These are phyloP conservation scores for Claviceps quebecensis DNA, from an alignment of 2,329 filamentous ascomycete species.

Conservation along the genomic window DNA sequence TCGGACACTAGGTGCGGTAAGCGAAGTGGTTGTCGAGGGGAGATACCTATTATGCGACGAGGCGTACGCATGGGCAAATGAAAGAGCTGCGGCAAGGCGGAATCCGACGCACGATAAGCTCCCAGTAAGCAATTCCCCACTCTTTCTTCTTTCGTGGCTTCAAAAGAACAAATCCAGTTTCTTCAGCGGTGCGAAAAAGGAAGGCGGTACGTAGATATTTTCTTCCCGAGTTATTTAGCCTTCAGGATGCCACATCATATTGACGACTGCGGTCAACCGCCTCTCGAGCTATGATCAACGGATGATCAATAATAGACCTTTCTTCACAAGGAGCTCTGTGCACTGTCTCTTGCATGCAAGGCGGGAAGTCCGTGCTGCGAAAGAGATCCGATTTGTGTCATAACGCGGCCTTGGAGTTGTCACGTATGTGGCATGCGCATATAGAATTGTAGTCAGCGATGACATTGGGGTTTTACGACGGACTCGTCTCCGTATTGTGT, in stretches of 20 bases:
- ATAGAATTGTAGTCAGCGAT: not conserved
- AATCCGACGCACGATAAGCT: not conserved
- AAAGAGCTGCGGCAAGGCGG: not conserved
- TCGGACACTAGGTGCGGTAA: not conserved
- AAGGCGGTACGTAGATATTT: not conserved
- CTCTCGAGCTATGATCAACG: not conserved
- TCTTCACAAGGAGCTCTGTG: not conserved
- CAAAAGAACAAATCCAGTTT: not conserved
- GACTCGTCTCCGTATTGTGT: not conserved
- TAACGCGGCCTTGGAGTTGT: no score
- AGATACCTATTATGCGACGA: no score
- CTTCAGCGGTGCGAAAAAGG: not conserved
- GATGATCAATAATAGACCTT: not conserved
- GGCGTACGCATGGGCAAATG: no score
- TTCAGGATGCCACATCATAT: not conserved
- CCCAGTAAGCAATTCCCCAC: not conserved
- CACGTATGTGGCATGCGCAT: no score
- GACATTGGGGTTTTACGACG: not conserved
- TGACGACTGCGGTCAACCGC: not conserved
- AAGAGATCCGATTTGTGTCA: no score
- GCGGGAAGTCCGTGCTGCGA: no score
- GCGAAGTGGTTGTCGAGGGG: not conserved
- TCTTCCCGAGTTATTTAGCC: not conserved
- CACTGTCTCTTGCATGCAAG: not conserved
- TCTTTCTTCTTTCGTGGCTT: not conserved